These are phyloP conservation scores for Xylariaceae sp. DNA, from an alignment of 2,329 filamentous ascomycete species.

Conservation along the genomic window DNA sequence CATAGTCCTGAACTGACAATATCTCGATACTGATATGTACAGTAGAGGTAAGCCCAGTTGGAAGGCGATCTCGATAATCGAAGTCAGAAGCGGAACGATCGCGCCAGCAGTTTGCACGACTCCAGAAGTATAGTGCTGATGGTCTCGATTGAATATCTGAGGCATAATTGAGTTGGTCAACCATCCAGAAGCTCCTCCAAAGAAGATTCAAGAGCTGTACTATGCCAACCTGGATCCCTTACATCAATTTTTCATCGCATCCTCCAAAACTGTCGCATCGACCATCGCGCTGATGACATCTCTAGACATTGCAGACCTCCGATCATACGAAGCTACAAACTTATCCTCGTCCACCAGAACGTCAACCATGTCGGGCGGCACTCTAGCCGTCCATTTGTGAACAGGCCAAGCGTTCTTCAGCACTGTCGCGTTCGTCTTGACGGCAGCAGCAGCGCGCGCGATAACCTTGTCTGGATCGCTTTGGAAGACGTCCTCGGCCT, in stretches of 20 bases:
- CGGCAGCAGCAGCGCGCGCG: slow-evolving; percentile 17
- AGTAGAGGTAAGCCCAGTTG: too few species aligned
- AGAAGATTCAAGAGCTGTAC: too few species aligned
- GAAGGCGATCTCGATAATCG: too few species aligned
- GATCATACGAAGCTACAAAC: slow-evolving; percentile 16
- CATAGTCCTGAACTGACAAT: too few species aligned
- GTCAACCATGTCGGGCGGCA: slow-evolving; percentile 22
- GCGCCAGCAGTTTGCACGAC: too few species aligned
- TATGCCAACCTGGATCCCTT: too few species aligned
- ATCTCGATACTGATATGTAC: too few species aligned
- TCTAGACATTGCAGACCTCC: slow-evolving; percentile 9
- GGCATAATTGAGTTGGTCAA: too few species aligned
- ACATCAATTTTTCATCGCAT: slow-evolving; percentile 6
- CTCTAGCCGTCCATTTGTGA: slow-evolving; percentile 23
- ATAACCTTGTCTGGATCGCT: slow-evolving; percentile 24
- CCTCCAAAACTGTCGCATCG: slow-evolving; percentile 17
- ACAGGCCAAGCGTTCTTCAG: slow-evolving; percentile 23
- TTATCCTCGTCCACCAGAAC: slow-evolving; percentile 24
- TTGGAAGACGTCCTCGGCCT: slow-evolving; percentile 25
- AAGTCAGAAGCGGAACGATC: too few species aligned
- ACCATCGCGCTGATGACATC: slow-evolving; percentile 16
- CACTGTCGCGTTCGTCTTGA: slow-evolving; percentile 18
- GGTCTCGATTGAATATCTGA: too few species aligned
- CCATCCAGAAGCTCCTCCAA: too few species aligned
- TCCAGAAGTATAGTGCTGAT: too few species aligned